Evolutionary conservation across 2,329 filamentous ascomycete genomes (phyloP), one percentile per base, ranked within the genome.

Genomic region (Hypoxylon sp.): DNA sequence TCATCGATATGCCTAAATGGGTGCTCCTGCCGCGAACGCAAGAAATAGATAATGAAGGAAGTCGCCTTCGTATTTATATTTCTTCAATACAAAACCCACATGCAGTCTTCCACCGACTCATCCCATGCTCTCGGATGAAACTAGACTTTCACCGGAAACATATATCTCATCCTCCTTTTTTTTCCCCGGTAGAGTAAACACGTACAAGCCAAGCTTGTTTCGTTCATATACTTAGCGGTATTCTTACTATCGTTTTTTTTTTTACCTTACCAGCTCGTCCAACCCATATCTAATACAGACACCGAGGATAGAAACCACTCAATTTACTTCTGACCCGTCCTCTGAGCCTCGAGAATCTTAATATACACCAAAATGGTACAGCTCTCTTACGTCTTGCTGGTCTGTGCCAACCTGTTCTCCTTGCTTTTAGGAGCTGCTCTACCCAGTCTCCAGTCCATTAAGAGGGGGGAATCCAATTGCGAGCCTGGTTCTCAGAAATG

Each of bases 331-430:
- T 2, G 1, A 8, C 29, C 29, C 6, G 3, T 31, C 29, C 29
- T 31, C 9, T 6, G 9, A 31, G 6, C 29, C 6, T 1, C 6
- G 10, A 33, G 22, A 51, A 11, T 13, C 39, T 11, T 44, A 11
- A 44, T 19, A n/a, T 24, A 29, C 26, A 19, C 17, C 56, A 61
- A 3, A 2, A 68, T 68, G 65, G 5, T n/a, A n/a, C 56, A 10
- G 29, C 37, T 61, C 33, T 2, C 8, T 5, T 33, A 29, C 9
- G 19, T 33, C 37, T 22, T 57, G 4, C n/a, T 68, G 19, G 56
- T 13, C 13, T 14, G 5, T 4, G 9, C 35, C 19, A 31, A 52
- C 39, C 26, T 68, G 4, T 53, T 52, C 11, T 10, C 39, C 26
- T 11, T 52, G 9, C 47, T 3, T 33, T 24, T 65, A 8, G 60